Base-by-base conservation (phyloP, 257 asterid species). In the Prunella vulgaris region DNA sequence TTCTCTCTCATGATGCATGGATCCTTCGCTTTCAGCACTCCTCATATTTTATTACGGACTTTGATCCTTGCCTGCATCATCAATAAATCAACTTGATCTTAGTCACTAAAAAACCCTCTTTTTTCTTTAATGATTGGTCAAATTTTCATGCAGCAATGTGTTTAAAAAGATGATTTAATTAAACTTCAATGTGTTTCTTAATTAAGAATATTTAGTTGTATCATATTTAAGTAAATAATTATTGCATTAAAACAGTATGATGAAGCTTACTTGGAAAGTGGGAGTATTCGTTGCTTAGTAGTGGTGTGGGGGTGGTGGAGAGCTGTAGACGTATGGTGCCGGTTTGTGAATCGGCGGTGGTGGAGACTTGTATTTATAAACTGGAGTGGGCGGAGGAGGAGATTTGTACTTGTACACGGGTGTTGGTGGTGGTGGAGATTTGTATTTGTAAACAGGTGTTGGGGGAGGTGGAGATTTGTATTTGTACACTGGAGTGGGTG, bases 261-360 rank as follows among this genome's bases (percentile, higher is more conserved):
- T 12, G 10, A 42, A 33, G 21, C 75, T 68, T 75, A 75, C 79
- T 37, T 75, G 66, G 65, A 48, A 28, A 4, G 17, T 20, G 21
- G 21, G 54, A 42, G 14, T 3, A 25, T 30, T 56, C 20, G 53
- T 62, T 63, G 14, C 21, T 75, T 37, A 75, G 76, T 69, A 56
- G 68, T 76, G 80, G 25, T 54, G 22, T 44, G 80, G 80, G 54
- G 80, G 80, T 62, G 80, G 80, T 5, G 80, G 80, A 56, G 80
- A 76, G 51, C 21, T 63, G 58, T 51, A 51, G 28, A 48, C 1
- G 24, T 48, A 48, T 48, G 54, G 49, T 42, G 49, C 49, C 17
- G 49, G 49, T 52, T 72, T 72, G 77, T 64, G 63, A 40, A 0
- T 5, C 9, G 37, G 37, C 6, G 37, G 37, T 32, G 37, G 37